phyloP scores from a whole-genome alignment of 441 rosid species.

The Sinapis alba region DNA sequence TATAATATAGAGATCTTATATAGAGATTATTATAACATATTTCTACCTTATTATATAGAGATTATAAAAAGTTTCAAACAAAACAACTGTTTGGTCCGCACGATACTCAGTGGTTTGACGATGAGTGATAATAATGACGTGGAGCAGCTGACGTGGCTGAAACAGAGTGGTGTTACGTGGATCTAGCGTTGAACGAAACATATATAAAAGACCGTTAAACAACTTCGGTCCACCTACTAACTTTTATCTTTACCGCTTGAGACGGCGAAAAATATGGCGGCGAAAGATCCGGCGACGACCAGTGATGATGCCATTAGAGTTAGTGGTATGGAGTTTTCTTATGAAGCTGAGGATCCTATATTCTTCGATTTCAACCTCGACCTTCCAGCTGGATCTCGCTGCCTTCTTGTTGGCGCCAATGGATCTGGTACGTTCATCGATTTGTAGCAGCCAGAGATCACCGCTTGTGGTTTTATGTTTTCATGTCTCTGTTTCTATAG shows the following conservation, averaged over 20 bases:
- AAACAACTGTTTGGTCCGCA: background rate
- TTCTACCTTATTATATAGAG: background rate
- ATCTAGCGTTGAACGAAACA: slow-evolving; percentile 7
- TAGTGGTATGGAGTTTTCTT: slow-evolving; percentile 77
- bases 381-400: slow-evolving; percentile 79
- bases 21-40: background rate
- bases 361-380: slow-evolving; percentile 75
- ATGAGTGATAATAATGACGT: background rate
- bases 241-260: background rate
- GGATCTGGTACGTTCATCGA: slow-evolving; percentile 69
- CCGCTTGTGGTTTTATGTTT: background rate
- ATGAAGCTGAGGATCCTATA: slow-evolving; percentile 65
- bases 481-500: background rate
- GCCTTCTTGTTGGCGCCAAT: slow-evolving; percentile 93
- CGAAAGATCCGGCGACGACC: slow-evolving; percentile 9
- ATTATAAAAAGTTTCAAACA: background rate
- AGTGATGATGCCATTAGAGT: slow-evolving; percentile 54
- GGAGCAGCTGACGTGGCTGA: background rate
- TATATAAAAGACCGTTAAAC: slow-evolving; percentile 11
- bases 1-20: background rate
- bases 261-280: slow-evolving; percentile 45
- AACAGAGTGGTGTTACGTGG: background rate
- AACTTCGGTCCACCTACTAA: slow-evolving; percentile 2
- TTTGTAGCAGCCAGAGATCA: background rate
- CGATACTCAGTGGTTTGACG: background rate